Base-by-base conservation (phyloP, 2,329 filamentous ascomycete species). In the Zasmidium cellare region DNA sequence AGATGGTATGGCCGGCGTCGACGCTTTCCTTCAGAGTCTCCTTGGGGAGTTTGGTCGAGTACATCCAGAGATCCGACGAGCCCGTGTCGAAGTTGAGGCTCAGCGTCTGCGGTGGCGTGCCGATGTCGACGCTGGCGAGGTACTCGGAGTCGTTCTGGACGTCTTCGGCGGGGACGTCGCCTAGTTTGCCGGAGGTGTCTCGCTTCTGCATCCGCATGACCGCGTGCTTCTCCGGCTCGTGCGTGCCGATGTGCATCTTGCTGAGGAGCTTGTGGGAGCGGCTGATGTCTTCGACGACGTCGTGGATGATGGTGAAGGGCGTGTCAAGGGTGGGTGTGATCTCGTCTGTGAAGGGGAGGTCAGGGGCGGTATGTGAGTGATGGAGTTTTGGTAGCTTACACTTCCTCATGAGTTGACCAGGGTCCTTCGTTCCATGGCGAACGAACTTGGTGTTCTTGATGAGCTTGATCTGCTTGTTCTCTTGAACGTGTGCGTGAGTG, bases 21-120 rank as follows among this genome's bases (percentile, higher is more conserved):
- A 70, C 64, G 23, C 72, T 65, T 19, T 73, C 71, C 3, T 61
- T 50, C 25, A 65, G 60, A 58, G 68, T 65, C 44, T 56, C 55
- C 20, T 60, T 56, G 18, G 62, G 58, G 14, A 73, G 56, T 45
- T 66, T 58, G 25, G 65, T 69, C 3, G 68, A 69, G 62, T 63
- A 71, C 28, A 73, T 62, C 87, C 86, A 90, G 20, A 88, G 77
- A 75, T 90, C 88, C 19, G 86, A 81, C 11, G 85, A 88, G 19
- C 87, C 87, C 41, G 87, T 89, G 70, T 91, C 88, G 60, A 90
- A 89, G 67, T 89, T 82, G 14, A 90, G 72, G 62, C 79, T 80
- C 53, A 77, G 56, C 11, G 55, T 84, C 75, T 90, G 87, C 1
- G 79, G 72, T 16, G 87, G 87, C 1, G 82, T 87, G 24, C 88